Evolutionary conservation across 1,139 yeast species (phyloP), one percentile per base, ranked within the genome.

Genomic region (Debaryomyces singareniensis): DNA sequence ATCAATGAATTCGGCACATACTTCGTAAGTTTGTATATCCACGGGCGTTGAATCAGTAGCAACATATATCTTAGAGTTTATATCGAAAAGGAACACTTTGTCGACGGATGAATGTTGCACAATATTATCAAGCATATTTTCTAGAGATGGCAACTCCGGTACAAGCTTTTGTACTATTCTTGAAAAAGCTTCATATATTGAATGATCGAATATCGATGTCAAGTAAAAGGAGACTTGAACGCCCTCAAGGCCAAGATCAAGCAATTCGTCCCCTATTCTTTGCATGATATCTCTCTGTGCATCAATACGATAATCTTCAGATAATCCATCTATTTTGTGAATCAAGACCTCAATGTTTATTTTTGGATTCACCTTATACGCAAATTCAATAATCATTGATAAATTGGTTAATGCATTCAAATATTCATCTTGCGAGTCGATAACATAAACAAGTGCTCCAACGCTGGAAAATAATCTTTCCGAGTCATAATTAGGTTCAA

Each of bases 221-320:
- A 87, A 64, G 52, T 91, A 91, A 55, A 89, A 91, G 3, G 93
- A 78, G 4, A 91, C 84, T 49, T 86, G 93, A 12, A 87, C 95
- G 13, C 94, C 94, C 48, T 86, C 95, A 26, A 89, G 64, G 1
- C 96, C 96, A 43, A 84, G 71, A 49, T 89, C 98, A 35, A 82
- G 66, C 29, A 91, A 64, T 51, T 89, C 97, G 53, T 91, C 98
- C 7, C 94, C 94, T 0, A 93, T 86, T 40, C 97, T 68, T 55
- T 89, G 96, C 86, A 87, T 87, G 30, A 91, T 91, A 52, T 91
- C 98, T 46, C 97, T 69, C 52, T 89, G 96, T 10, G 96, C 93
- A 54, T 91, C 98, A 29, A 86, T 69, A 36, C 95, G 70, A 53
- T 86, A 91, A 53, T 91, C 98, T 49, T 91, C 98, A 32, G 89